Evolutionary conservation across 768 basidiomycete genomes (phyloP).

Genomic region (Cystofilobasidium capitatum): DNA sequence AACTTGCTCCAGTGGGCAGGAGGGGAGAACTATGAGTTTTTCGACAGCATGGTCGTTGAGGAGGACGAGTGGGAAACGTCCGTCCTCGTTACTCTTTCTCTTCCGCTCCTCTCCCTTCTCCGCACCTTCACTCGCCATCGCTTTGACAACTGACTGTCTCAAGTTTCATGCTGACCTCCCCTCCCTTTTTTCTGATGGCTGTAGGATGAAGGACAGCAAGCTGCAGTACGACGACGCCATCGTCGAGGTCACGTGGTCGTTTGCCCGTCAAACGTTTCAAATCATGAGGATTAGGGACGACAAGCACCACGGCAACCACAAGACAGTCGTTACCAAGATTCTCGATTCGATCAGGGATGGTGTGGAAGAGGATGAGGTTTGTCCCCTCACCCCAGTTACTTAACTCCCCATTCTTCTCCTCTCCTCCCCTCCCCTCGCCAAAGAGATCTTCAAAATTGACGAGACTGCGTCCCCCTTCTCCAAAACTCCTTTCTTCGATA

Average conservation of each 20-base stretch:
- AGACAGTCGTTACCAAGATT: slow-evolving; percentile 72
- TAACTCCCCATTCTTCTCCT: too few relatives aligned
- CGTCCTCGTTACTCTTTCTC: slow-evolving; percentile 38
- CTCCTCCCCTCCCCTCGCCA: background rate
- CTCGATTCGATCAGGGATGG: slow-evolving; percentile 87
- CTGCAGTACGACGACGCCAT: slow-evolving; percentile 90
- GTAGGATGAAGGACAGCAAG: slow-evolving; percentile 68
- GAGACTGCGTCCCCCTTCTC: too few relatives aligned
- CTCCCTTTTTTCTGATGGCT: background rate
- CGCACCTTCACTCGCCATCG: background rate
- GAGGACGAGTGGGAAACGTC: slow-evolving; percentile 92
- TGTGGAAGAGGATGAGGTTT: slow-evolving; percentile 75
- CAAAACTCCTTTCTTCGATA: background rate
- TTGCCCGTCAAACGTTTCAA: slow-evolving; percentile 56
- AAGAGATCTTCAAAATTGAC: background rate
- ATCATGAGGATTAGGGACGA: slow-evolving; percentile 92
- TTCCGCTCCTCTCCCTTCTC: slow-evolving; percentile 14
- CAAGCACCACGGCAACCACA: slow-evolving; percentile 85
- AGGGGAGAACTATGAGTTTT: slow-evolving; percentile 62
- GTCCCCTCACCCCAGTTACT: slow-evolving; percentile 34
- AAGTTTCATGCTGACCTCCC: background rate
- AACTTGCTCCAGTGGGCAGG: slow-evolving; percentile 75
- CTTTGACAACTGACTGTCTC: background rate
- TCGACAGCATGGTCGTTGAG: slow-evolving; percentile 71
- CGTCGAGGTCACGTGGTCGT: slow-evolving; percentile 88